Conservation (phyloP, 2,329 filamentous ascomycete species). For the Colletotrichum sp. region DNA sequence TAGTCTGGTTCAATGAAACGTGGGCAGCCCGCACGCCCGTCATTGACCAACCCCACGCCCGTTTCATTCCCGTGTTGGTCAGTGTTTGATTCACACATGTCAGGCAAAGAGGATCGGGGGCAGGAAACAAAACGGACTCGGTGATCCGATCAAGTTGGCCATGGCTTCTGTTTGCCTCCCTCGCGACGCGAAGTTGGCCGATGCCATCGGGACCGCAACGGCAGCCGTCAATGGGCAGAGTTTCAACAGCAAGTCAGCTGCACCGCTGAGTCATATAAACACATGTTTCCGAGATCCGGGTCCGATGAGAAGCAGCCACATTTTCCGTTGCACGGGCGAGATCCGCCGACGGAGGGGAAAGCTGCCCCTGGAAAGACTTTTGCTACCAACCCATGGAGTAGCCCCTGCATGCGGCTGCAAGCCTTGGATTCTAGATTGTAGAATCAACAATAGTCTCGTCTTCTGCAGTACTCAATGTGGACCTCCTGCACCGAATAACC, state of each 20-base stretch:
- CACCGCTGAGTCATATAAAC: neutral
- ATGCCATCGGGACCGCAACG: neutral
- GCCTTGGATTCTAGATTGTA: neutral
- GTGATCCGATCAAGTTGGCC: neutral
- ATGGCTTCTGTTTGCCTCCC: neutral
- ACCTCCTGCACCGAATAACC: neutral
- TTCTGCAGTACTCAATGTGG: neutral
- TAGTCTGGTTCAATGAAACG: constrained; percentile 2
- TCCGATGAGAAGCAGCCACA: neutral
- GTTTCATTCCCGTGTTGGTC: neutral
- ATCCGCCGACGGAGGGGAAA: neutral
- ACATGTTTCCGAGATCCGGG: neutral
- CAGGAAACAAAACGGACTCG: neutral
- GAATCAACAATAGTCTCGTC: neutral
- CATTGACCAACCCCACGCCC: neutral
- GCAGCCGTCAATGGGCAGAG: neutral
- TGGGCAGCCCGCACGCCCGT: neutral
- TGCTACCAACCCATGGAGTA: neutral
- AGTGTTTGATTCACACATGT: neutral
- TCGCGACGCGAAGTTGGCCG: constrained; percentile 14
- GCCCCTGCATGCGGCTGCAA: neutral
- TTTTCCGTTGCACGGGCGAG: neutral
- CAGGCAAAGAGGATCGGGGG: neutral
- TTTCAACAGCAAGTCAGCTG: constrained; percentile 1
- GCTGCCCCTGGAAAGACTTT: neutral